These are phyloP conservation scores for Monosporascus sp. DNA, from an alignment of 2,329 filamentous ascomycete species.

Conservation along the genomic window DNA sequence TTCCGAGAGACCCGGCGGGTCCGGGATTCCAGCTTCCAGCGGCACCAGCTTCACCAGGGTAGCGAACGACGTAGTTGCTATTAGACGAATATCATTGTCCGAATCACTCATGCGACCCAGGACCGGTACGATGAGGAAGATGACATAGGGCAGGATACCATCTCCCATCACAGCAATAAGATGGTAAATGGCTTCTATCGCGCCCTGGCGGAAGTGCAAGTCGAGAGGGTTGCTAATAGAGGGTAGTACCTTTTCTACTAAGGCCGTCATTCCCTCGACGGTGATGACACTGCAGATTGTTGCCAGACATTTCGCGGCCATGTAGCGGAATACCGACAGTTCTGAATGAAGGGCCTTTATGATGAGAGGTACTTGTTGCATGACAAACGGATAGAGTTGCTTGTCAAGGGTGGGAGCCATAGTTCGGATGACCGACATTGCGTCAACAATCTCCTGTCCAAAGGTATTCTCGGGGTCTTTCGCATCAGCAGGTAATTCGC, in stretches of 20 bases:
- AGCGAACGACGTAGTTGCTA: constrained; percentile 94
- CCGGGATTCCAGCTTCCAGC: constrained; percentile 92
- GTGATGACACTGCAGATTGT: constrained; percentile 97
- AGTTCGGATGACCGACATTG: constrained; percentile 85
- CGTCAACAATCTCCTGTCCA: constrained; percentile 91
- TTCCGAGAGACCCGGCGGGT: constrained; percentile 87
- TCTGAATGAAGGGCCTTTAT: constrained; percentile 83
- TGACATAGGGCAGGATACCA: constrained; percentile 90
- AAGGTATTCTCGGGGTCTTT: constrained; percentile 67
- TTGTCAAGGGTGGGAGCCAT: constrained; percentile 84
- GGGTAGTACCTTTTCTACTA: constrained; percentile 89
- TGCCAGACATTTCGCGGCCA: constrained; percentile 93
- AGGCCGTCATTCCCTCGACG: constrained; percentile 89
- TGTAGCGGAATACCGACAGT: constrained; percentile 90
- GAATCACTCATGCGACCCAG: constrained; percentile 98
- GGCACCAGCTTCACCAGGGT: constrained; percentile 96
- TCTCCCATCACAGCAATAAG: constrained; percentile 98
- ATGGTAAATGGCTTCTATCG: constrained; percentile 93
- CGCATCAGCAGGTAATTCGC: constrained; percentile 67
- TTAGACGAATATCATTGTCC: constrained; percentile 88
- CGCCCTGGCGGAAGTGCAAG: constrained; percentile 83
- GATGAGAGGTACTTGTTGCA: constrained; percentile 77
- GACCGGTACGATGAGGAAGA: constrained; percentile 96
- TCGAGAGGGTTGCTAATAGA: constrained; percentile 89
- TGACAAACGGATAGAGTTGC: constrained; percentile 72